Evolutionary conservation across 352 stramenopile genomes (phyloP).

Genomic region (Phytopythium delawarense): DNA sequence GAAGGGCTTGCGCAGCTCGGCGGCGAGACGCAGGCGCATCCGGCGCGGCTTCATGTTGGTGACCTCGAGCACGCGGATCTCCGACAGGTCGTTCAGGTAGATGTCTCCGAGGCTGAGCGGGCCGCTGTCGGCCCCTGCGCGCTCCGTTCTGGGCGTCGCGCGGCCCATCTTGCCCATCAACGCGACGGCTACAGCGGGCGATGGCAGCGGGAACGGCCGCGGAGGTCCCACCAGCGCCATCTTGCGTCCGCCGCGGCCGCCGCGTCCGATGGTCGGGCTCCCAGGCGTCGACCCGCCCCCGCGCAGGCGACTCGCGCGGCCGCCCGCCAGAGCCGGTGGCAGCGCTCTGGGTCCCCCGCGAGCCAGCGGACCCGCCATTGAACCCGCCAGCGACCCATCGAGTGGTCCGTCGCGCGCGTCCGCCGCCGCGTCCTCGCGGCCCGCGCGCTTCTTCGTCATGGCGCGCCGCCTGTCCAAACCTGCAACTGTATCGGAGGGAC

Average conservation of each 20-base stretch:
- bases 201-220: constrained; percentile 16
- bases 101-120: constrained; percentile 71
- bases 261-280: constrained; percentile 8
- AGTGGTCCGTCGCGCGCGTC: neutral
- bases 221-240: neutral
- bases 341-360: neutral
- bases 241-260: constrained; percentile 2
- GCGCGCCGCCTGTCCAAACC: neutral
- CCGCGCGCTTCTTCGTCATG: constrained; percentile 45
- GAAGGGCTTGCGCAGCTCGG: constrained; percentile 81
- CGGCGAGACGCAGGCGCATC: constrained; percentile 60
- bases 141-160: constrained; percentile 8
- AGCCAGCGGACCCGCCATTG: too few species aligned
- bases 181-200: constrained; percentile 35
- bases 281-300: constrained; percentile 2
- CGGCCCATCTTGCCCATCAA: constrained; percentile 66
- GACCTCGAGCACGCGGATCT: constrained; percentile 81
- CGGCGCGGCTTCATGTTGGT: constrained; percentile 49
- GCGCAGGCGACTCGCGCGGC: neutral
- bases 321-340: neutral
- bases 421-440: constrained; percentile 8
- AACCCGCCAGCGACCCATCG: too few species aligned
- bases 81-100: constrained; percentile 85
- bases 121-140: constrained; percentile 40
- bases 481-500: neutral